Base-by-base conservation (phyloP, 495 filamentous ascomycete genomes). In the Apodospora peruviana region DNA sequence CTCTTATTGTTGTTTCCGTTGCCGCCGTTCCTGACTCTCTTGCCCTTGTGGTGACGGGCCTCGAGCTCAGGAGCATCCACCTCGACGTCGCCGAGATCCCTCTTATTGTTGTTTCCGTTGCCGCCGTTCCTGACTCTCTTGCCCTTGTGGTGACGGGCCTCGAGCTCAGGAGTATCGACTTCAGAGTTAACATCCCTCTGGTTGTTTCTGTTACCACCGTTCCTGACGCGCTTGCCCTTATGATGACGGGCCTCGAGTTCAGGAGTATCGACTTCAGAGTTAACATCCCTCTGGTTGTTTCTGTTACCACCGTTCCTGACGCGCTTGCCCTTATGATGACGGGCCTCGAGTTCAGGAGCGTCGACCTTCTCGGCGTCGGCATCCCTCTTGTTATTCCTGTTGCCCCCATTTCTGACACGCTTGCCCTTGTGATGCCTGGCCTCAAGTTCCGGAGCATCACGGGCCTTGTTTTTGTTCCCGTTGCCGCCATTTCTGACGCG, bases 251-350 rank as follows among this genome's bases (percentile, higher is more conserved):
- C 36, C 21, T 47, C 48, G 32, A 55, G 40, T 11, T 51, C 51
- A 21, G 21, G 50, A 9, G 50, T 36, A 0, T 50, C 47, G 29
- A 47, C 11, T 40, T 14, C 29, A 7, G 48, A 43, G 37, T 47
- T 46, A 27, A 40, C 44, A 14, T 42, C 45, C 41, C 22, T 51
- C 40, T 43, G 47, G 27, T 49, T n/a, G n/a, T n/a, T n/a, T n/a
- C n/a, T n/a, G n/a, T n/a, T n/a, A n/a, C n/a, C n/a, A n/a, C n/a
- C n/a, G 36, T 17, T 45, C 43, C 53, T 57, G n/a, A 29, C 51
- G 43, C 58, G 59, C 45, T 49, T 47, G 47, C 52, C 56, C 35
- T 55, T 41, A 38, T 65, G 61, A 20, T 66, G 60, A 14, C 55
- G 39, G 16, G 37, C 36, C 21, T 47, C 48, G 32, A 55, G 40